Evolutionary conservation across 2,329 filamentous ascomycete species (phyloP), one percentile per base, ranked within the genome.

Genomic region (Chrysosporium keratinophilum): DNA sequence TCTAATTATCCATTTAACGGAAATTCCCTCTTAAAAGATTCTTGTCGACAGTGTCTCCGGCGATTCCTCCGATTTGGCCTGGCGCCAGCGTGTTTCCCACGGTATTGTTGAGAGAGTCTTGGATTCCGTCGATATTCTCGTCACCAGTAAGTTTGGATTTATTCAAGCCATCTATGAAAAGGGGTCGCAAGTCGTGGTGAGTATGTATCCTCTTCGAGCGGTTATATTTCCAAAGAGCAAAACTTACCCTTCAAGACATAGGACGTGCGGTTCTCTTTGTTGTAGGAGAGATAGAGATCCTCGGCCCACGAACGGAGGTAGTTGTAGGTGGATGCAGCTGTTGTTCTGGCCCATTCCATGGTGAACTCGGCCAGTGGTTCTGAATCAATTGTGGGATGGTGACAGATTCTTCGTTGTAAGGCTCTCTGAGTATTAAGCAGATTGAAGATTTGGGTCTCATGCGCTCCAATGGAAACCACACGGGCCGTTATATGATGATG

Each of bases 321-420:
- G 50, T 53, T 47, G 43, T 53, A 53, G 34, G 34, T 28, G 12
- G 42, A 33, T 7, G 42, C 19, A 42, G 50, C 40, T 41, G 17
- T 53, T 6, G 34, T 41, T 46, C 43, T 46, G n/a, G 43, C 50
- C 50, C 50, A 53, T 31, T 53, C 50, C 42, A 47, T 53, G 19
- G 20, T 37, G 23, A 28, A 28, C 7, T 28, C 23, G 23, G 23
- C 7, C 23, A 28, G 23, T 28, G 23, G 23, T 28, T 28, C 23
- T 28, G 23, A 7, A 28, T 28, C 7, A 28, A n/a, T 7, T 28
- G 23, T 28, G 23, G 23, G 23, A 4, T 28, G 23, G 23, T 28
- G 7, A 7, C 23, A 28, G 23, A n/a, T n/a, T 28, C 7, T 28
- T 28, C 23, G 23, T 28, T 3, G 23, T 28, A 28, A 28, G 23